These are phyloP conservation scores for Trifolium dubium DNA, from an alignment of 306 rosid genomes.

Conservation along the genomic window DNA sequence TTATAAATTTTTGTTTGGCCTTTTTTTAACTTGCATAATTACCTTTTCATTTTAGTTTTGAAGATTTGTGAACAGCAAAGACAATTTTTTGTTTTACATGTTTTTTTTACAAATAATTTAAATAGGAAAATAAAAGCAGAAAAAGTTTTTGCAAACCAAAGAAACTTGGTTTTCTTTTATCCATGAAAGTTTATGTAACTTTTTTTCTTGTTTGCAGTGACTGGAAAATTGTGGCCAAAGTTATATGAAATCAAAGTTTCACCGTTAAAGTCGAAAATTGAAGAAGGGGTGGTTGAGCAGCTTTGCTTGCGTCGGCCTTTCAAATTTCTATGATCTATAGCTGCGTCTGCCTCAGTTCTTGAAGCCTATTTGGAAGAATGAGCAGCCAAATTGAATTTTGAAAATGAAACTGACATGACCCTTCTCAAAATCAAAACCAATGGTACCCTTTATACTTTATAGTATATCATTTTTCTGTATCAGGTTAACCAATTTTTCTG, in stretches of 20 bases:
- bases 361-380: neutral
- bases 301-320: constrained; percentile 64
- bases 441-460: neutral
- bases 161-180: neutral
- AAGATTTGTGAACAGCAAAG: neutral
- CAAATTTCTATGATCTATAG: constrained; percentile 43
- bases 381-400: constrained; percentile 4
- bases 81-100: neutral
- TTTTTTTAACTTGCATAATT: too few relatives aligned
- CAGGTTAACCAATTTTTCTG: neutral
- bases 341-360: neutral
- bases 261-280: constrained; percentile 45
- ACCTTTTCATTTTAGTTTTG: too few relatives aligned
- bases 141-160: neutral
- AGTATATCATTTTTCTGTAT: neutral
- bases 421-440: neutral
- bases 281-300: constrained; percentile 50
- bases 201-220: constrained; percentile 61
- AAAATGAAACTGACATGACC: neutral
- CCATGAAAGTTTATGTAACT: constrained; percentile 17
- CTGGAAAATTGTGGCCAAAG: constrained; percentile 94
- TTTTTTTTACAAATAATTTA: neutral
- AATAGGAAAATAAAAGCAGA: neutral
- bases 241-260: constrained; percentile 70
- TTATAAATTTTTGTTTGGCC: too few relatives aligned